Conservation (phyloP, 2,329 filamentous ascomycete genomes). For the Aciculosporium take region DNA sequence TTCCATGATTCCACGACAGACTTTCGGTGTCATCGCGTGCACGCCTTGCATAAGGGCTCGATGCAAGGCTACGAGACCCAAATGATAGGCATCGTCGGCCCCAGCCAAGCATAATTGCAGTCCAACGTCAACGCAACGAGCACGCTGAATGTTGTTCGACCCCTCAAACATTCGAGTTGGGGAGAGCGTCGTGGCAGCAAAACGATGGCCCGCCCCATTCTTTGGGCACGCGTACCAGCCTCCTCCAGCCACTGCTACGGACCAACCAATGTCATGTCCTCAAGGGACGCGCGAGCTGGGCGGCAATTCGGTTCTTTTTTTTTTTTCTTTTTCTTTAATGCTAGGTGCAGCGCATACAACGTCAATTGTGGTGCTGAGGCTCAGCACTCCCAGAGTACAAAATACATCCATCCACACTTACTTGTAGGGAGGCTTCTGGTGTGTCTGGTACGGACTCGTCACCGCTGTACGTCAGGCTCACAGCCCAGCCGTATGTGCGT, state of each 20-base stretch:
- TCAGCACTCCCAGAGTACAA: no score
- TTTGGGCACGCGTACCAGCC: conserved; percentile 3
- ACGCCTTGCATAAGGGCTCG: background rate
- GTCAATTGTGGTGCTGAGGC: background rate
- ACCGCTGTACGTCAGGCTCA: no score
- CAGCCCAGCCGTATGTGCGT: no score
- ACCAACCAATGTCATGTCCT: no score
- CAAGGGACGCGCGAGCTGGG: conserved; percentile 6
- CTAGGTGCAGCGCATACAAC: background rate
- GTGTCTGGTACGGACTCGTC: no score
- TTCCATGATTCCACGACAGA: background rate
- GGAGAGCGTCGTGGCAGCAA: conserved; percentile 1
- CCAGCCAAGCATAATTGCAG: background rate
- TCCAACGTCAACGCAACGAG: no score
- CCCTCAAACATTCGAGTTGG: background rate
- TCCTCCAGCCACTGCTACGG: conserved; percentile 20
- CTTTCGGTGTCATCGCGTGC: background rate
- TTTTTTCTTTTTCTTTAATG: no score
- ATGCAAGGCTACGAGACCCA: conserved; percentile 1
- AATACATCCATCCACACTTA: no score
- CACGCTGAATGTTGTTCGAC: no score
- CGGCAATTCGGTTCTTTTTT: background rate
- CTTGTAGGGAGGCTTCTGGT: no score
- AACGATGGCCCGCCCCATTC: background rate
- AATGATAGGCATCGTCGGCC: background rate